Evolutionary conservation across 1,284 basidiomycete genomes (phyloP).

Genomic region (Meira nashicola): DNA sequence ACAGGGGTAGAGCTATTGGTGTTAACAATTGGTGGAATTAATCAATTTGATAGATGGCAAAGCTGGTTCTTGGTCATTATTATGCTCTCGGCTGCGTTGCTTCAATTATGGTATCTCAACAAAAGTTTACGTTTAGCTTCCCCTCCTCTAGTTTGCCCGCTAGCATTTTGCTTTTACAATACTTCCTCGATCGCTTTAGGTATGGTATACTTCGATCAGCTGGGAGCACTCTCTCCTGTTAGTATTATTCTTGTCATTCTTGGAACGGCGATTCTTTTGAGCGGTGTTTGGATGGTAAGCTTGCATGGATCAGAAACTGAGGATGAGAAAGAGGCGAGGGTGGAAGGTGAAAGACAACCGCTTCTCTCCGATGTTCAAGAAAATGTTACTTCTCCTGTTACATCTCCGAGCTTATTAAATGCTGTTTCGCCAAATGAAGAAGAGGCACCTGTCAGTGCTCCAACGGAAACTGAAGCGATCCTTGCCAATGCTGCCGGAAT

Average conservation of each 20-base stretch:
- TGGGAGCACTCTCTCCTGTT: constrained; percentile 65
- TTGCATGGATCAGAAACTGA: constrained; percentile 37
- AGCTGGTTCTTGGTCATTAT: constrained; percentile 72
- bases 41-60: constrained; percentile 79
- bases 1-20: constrained; percentile 85
- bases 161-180: constrained; percentile 95
- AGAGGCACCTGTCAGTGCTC: neutral
- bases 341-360: neutral
- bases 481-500: constrained; percentile 32
- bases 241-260: constrained; percentile 71
- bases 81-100: constrained; percentile 66
- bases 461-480: constrained; percentile 14
- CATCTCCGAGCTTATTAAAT: no score
- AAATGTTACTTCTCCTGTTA: neutral
- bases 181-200: constrained; percentile 63
- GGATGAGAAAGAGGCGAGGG: constrained; percentile 13
- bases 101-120: constrained; percentile 84
- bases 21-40: constrained; percentile 66
- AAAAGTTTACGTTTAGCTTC: constrained; percentile 68
- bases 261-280: constrained; percentile 74
- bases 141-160: constrained; percentile 84
- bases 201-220: constrained; percentile 85
- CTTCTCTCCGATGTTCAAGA: neutral
- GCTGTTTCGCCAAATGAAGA: no score
- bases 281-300: constrained; percentile 81